Percentiles rank a stretch among this genome's conserved stretches.
phyloP scores from a whole-genome alignment of 108 stramenopile genomes.

The Fistulifera pelliculosa region DNA sequence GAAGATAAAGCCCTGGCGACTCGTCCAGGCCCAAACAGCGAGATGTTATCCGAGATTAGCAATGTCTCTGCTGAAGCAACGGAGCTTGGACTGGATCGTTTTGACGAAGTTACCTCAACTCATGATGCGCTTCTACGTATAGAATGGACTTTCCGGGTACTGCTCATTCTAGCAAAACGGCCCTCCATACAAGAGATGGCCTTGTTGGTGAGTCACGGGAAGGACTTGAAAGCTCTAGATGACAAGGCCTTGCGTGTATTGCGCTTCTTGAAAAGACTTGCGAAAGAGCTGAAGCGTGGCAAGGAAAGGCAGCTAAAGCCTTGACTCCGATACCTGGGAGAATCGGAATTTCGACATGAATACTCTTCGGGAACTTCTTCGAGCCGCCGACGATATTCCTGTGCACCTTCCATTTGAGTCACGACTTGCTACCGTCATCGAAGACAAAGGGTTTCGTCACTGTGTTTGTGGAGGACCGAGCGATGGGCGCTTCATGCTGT shows the following conservation, averaged over 20 bases:
- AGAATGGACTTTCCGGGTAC: conserved; percentile 49
- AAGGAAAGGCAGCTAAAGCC: conserved; percentile 44
- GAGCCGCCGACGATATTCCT: conserved; percentile 32
- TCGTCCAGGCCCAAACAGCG: conserved; percentile 30
- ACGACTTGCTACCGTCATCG: conserved; percentile 38
- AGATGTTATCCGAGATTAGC: conserved; percentile 31
- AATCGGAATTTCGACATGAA: conserved; percentile 30
- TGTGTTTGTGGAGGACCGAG: conserved; percentile 70
- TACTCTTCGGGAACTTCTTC: conserved; percentile 33
- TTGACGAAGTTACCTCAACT: conserved; percentile 44
- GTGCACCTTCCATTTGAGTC: conserved; percentile 37
- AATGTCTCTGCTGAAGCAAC: conserved; percentile 31
- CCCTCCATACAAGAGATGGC: conserved; percentile 41
- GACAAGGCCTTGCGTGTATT: conserved; percentile 44
- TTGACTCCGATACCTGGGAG: conserved; percentile 38
- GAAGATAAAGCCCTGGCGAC: conserved; percentile 30
- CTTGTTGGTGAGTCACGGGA: conserved; percentile 30
- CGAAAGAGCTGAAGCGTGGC: conserved; percentile 44
- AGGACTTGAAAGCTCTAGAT: conserved; percentile 44
- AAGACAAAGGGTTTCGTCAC: conserved; percentile 52
- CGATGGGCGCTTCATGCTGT: conserved; percentile 82
- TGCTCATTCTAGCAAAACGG: conserved; percentile 32
- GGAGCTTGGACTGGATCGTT: conserved; percentile 35
- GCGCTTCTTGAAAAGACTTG: conserved; percentile 38
- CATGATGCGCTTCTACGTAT: conserved; percentile 48